Evolutionary conservation across 208 protist species (phyloP).

Genomic region (Dictyostelium gargantuum): DNA sequence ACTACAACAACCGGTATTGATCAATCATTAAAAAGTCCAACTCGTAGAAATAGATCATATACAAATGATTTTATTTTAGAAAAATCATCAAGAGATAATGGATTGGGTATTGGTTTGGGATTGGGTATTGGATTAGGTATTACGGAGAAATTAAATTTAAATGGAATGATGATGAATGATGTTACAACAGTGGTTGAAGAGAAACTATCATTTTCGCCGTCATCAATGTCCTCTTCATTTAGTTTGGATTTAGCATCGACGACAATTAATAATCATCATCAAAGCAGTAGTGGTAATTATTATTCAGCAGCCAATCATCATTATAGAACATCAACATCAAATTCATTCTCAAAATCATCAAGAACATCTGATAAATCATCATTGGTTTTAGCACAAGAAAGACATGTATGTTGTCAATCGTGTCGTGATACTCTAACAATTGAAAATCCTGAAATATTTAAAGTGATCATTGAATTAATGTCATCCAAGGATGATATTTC

Average conservation of each 20-base stretch:
- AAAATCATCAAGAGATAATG: not conserved
- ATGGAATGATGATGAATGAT: not conserved
- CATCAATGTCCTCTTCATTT: not conserved
- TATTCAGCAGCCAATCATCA: too few species aligned
- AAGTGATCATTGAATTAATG: slow-evolving; percentile 48
- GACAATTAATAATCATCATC: not conserved
- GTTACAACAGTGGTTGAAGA: too few species aligned
- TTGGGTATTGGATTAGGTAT: too few species aligned
- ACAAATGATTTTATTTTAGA: slow-evolving; percentile 23
- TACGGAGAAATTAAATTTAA: too few species aligned
- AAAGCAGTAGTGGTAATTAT: too few species aligned
- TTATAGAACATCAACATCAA: not conserved
- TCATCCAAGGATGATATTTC: slow-evolving; percentile 4
- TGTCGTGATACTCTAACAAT: slow-evolving; percentile 44
- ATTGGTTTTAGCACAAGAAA: not conserved
- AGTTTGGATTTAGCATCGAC: not conserved
- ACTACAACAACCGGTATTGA: not conserved
- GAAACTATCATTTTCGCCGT: not conserved
- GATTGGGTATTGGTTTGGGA: too few species aligned
- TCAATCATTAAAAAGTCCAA: not conserved
- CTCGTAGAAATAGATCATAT: not conserved
- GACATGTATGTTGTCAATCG: slow-evolving; percentile 8
- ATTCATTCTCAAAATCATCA: not conserved
- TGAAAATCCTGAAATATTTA: slow-evolving; percentile 67
- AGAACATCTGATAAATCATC: not conserved